Conservation (phyloP, 1,284 basidiomycete species). For the Cryptococcus deneoformans region DNA sequence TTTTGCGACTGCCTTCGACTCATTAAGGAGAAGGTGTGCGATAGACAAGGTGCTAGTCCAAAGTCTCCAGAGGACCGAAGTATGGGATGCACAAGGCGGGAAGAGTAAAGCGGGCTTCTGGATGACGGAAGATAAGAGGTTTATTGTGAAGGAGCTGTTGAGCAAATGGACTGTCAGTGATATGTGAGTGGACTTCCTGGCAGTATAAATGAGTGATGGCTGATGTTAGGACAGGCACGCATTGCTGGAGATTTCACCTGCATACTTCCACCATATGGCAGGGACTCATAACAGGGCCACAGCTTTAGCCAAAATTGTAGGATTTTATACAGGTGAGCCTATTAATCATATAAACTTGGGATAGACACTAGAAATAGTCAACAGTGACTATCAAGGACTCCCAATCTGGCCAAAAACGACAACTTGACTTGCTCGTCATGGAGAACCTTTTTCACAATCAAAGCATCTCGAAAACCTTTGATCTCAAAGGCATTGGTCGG, state of each 20-base stretch:
- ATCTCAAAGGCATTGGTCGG: constrained; percentile 74
- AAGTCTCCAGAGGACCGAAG: constrained; percentile 61
- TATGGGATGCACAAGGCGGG: constrained; percentile 63
- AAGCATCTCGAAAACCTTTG: constrained; percentile 65
- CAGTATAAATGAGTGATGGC: not conserved
- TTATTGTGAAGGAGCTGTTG: constrained; percentile 76
- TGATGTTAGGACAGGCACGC: constrained; percentile 58
- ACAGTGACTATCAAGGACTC: constrained; percentile 65
- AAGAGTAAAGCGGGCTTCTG: constrained; percentile 65
- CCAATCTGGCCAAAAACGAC: constrained; percentile 62
- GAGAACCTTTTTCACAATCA: constrained; percentile 73
- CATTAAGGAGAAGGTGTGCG: constrained; percentile 62
- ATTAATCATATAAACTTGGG: not conserved
- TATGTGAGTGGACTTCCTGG: constrained; percentile 56
- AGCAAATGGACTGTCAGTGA: constrained; percentile 81
- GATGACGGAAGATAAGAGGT: constrained; percentile 70
- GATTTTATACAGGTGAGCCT: constrained; percentile 61
- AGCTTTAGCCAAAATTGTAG: constrained; percentile 68
- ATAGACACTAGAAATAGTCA: not conserved
- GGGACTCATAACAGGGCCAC: constrained; percentile 63
- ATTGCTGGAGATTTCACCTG: constrained; percentile 66
- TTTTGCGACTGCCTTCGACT: constrained; percentile 72
- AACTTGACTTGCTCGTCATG: constrained; percentile 73
- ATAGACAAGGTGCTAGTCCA: constrained; percentile 61
- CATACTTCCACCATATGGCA: constrained; percentile 73